Conservation (phyloP, 202 grass and related monocot species). For the Saccharum hybrid region DNA sequence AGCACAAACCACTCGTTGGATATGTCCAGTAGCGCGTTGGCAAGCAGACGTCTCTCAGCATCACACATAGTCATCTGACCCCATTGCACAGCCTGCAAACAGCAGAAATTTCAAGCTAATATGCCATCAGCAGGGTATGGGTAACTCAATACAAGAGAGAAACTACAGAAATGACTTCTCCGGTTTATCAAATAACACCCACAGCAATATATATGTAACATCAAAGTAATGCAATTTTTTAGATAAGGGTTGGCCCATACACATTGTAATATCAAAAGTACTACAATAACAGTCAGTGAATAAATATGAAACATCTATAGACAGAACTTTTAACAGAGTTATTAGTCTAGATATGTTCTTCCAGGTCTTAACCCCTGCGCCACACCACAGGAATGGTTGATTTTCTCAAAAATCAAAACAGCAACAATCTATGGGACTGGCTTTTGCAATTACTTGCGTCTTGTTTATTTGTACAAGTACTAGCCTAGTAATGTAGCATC, state of each 20-base stretch:
- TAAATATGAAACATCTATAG: neutral
- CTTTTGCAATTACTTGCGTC: neutral
- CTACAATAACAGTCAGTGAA: neutral
- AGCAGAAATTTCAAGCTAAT: constrained; percentile 27
- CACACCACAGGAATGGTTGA: neutral
- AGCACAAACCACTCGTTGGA: constrained; percentile 93
- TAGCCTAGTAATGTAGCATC: neutral
- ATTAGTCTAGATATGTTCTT: neutral
- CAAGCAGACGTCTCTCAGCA: constrained; percentile 86
- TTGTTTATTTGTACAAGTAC: neutral
- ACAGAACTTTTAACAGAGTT: neutral
- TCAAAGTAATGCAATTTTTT: neutral
- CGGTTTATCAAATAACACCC: neutral
- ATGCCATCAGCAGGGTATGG: constrained; percentile 13
- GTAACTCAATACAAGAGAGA: constrained; percentile 28
- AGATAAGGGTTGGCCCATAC: neutral
- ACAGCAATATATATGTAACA: neutral
- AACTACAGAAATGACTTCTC: neutral
- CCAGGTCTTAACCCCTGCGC: neutral
- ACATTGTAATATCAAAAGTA: neutral
- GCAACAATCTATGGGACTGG: neutral
- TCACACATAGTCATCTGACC: constrained; percentile 94
- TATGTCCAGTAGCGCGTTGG: constrained; percentile 83
- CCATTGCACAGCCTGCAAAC: constrained; percentile 77
- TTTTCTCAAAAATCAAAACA: constrained; percentile 4